Base-by-base conservation (phyloP, 768 basidiomycete genomes). In the Calocybe gangraenosa region DNA sequence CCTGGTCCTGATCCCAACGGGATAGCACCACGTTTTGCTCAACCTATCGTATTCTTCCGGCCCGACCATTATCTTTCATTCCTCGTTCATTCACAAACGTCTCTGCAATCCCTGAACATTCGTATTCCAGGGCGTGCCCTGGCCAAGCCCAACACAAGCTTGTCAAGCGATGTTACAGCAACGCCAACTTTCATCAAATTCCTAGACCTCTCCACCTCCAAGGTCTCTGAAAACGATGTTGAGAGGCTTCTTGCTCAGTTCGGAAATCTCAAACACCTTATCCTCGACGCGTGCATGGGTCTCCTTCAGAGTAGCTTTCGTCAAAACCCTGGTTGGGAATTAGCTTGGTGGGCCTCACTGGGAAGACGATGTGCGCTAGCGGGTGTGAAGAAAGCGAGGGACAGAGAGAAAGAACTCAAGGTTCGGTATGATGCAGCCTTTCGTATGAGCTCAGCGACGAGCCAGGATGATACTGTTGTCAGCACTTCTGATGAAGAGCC, bases 11-110 rank as follows among this genome's bases (percentile, higher is more conserved):
- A 66, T 21, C 58, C 70, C 25, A 51, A 48, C 7, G 20, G 37
- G 3, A 52, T 52, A n/a, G 55, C 58, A 34, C 61, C 59, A 34
- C 54, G 65, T 28, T 86, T 87, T 49, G 93, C 92, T 1, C 93
- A 95, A 56, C 93, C 93, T 1, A 74, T 96, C 51, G 88, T 92
- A 2, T 91, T 93, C 65, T 87, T 87, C 61, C 75, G 74, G 33
- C 68, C 95, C 44, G 76, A 83, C 30, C 61, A 71, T 31, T 53
- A 81, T 28, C 48, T 78, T 19, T 56, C 70, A 3, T 48, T 54
- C 7, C 63, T 94, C 40, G 47, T 74, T 3, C 67, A 62, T 37
- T 71, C 73, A 7, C 65, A 72, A 0, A 58, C 59, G 2, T 62
- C 89, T 39, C 78, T 81, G 0, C 64, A 68, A 0, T 63, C 74